Conservation (phyloP, 805 yeast species). For the Saccharomycopsis sp. region DNA sequence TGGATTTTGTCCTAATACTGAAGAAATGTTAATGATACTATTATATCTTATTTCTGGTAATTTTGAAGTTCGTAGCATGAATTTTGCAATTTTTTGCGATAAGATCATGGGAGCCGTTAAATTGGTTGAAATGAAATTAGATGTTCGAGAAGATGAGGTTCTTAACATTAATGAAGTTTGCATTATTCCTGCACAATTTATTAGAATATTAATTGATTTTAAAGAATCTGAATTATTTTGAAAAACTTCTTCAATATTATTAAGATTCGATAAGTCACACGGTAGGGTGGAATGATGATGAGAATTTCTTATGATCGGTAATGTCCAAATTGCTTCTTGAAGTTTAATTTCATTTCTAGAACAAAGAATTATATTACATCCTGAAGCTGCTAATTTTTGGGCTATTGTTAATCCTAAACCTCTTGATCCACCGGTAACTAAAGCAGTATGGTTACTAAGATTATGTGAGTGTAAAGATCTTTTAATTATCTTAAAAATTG, state of each 20-base stretch:
- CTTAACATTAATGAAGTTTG: slow-evolving; percentile 41
- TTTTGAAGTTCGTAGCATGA: too few relatives aligned
- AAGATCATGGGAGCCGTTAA: slow-evolving; percentile 51
- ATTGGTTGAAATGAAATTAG: slow-evolving; percentile 43
- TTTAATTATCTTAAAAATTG: too few relatives aligned
- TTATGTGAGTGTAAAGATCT: too few relatives aligned
- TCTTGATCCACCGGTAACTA: slow-evolving; percentile 59
- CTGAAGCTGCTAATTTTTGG: slow-evolving; percentile 34
- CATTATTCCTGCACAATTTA: slow-evolving; percentile 48
- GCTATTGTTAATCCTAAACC: slow-evolving; percentile 61
- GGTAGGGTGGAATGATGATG: slow-evolving; percentile 26
- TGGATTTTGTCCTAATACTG: slow-evolving; percentile 40
- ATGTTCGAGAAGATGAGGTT: slow-evolving; percentile 23
- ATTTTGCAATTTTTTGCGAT: slow-evolving; percentile 39
- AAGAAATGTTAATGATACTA: slow-evolving; percentile 51
- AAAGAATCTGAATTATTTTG: background rate
- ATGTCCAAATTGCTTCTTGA: slow-evolving; percentile 19
- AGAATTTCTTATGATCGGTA: background rate
- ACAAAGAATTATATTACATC: slow-evolving; percentile 41
- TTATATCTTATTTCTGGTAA: slow-evolving; percentile 20
- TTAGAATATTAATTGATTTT: slow-evolving; percentile 21
- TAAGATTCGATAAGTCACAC: slow-evolving; percentile 25
- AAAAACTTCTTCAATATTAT: background rate
- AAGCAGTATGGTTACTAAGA: too few relatives aligned
- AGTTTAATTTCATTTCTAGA: slow-evolving; percentile 37